Conservation (phyloP, 352 stramenopile genomes). For the Peronospora belbahrii region DNA sequence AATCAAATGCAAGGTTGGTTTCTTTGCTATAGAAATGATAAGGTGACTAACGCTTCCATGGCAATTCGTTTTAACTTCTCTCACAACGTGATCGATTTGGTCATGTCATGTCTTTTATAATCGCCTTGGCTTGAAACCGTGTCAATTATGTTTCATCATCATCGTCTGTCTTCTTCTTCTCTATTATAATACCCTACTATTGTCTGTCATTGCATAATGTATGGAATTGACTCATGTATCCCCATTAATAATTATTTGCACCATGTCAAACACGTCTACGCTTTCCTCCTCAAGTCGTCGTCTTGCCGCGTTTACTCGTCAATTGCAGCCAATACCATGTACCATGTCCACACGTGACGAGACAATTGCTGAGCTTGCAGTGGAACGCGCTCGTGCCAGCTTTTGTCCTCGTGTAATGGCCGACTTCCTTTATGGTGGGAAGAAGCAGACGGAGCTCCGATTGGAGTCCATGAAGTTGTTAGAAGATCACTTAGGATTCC, state of each 20-base stretch:
- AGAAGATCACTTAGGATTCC: slow-evolving; percentile 38
- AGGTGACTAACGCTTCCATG: slow-evolving; percentile 2
- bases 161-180: too few species aligned
- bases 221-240: too few species aligned
- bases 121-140: too few species aligned
- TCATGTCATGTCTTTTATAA: too few species aligned
- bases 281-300: slow-evolving; percentile 26
- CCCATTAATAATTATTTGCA: slow-evolving; percentile 4
- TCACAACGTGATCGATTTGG: too few species aligned
- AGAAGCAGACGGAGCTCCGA: slow-evolving; percentile 32
- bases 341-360: slow-evolving; percentile 37
- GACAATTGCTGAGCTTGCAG: slow-evolving; percentile 38
- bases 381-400: slow-evolving; percentile 38
- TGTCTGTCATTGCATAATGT: too few species aligned
- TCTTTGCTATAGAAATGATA: slow-evolving; percentile 4
- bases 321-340: slow-evolving; percentile 26
- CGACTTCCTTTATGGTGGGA: slow-evolving; percentile 51
- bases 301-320: slow-evolving; percentile 42
- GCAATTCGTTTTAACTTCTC: slow-evolving; percentile 3
- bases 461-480: slow-evolving; percentile 47
- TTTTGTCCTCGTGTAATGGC: slow-evolving; percentile 54
- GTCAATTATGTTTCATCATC: too few species aligned
- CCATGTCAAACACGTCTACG: slow-evolving; percentile 22
- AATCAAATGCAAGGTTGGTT: not conserved
- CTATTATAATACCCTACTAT: too few species aligned